These are phyloP conservation scores for Tolypocladium guangdongense DNA, from an alignment of 2,329 filamentous ascomycete genomes.

Conservation along the genomic window DNA sequence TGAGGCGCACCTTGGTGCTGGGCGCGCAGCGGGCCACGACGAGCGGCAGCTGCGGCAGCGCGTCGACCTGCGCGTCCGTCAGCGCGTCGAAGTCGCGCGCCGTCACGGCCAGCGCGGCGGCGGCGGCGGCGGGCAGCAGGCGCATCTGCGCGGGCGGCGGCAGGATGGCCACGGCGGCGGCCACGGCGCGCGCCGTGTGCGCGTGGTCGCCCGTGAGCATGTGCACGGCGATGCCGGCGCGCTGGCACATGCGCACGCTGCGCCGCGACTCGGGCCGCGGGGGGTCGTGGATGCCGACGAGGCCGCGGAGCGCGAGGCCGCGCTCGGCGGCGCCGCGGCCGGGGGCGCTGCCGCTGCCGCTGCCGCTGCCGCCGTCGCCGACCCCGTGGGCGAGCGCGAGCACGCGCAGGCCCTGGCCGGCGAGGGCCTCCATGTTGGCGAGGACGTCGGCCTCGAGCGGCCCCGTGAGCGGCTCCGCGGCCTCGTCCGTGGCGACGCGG, in stretches of 20 bases:
- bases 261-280: constrained; percentile 55
- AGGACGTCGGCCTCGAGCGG: constrained; percentile 46
- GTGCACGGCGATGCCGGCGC: constrained; percentile 52
- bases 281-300: constrained; percentile 64
- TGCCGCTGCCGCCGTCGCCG: constrained; percentile 36
- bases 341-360: constrained; percentile 27
- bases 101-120: constrained; percentile 53
- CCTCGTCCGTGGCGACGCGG: constrained; percentile 31
- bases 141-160: constrained; percentile 31
- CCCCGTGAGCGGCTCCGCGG: constrained; percentile 39
- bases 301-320: constrained; percentile 54
- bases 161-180: constrained; percentile 52
- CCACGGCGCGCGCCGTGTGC: constrained; percentile 53
- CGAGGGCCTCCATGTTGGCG: constrained; percentile 57
- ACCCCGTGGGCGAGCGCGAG: constrained; percentile 50
- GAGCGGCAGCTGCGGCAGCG: constrained; percentile 50
- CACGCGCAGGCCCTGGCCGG: constrained; percentile 56
- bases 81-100: constrained; percentile 56
- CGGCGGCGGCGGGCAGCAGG: constrained; percentile 40
- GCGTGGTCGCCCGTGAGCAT: constrained; percentile 66
- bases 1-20: constrained; percentile 64
- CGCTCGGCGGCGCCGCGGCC: constrained; percentile 47
- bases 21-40: constrained; percentile 62
- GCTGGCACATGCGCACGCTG: constrained; percentile 45
- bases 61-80: constrained; percentile 51